Conservation (phyloP, 495 filamentous ascomycete genomes). For the Jackrogersella multiformis region DNA sequence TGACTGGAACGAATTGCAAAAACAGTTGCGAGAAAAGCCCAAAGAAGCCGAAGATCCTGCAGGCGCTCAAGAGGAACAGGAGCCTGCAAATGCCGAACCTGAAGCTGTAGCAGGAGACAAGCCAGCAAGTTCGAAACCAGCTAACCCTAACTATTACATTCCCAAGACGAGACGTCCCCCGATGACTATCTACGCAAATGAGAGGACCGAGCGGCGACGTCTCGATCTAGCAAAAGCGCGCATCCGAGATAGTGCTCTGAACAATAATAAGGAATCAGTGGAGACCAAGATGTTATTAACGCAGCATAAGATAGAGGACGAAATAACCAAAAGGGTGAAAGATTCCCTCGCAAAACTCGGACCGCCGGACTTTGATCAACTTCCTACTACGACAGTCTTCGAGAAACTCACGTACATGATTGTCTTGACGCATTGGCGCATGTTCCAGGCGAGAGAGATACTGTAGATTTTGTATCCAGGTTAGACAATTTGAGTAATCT, state of each 20-base stretch:
- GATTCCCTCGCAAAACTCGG: background rate
- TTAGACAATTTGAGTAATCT: no score
- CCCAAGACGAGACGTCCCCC: background rate
- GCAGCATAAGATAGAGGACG: background rate
- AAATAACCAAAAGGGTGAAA: background rate
- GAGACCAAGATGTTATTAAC: no score
- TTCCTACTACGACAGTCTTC: background rate
- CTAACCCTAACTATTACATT: background rate
- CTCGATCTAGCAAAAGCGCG: background rate
- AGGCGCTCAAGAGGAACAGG: background rate
- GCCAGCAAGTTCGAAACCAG: background rate
- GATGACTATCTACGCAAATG: background rate
- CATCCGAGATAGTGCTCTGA: background rate
- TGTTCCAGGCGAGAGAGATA: background rate
- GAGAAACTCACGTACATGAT: conserved; percentile 30
- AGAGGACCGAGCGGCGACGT: background rate
- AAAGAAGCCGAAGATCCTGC: background rate
- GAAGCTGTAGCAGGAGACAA: background rate
- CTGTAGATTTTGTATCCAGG: background rate
- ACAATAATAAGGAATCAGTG: background rate
- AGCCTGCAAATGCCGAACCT: no score
- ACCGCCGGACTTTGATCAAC: background rate
- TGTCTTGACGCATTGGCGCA: conserved; percentile 30
- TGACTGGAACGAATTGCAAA: background rate
- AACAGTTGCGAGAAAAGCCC: background rate